Evolutionary conservation across 208 protist species (phyloP), one percentile per base, ranked within the genome.

Genomic region (Leishmania major): DNA sequence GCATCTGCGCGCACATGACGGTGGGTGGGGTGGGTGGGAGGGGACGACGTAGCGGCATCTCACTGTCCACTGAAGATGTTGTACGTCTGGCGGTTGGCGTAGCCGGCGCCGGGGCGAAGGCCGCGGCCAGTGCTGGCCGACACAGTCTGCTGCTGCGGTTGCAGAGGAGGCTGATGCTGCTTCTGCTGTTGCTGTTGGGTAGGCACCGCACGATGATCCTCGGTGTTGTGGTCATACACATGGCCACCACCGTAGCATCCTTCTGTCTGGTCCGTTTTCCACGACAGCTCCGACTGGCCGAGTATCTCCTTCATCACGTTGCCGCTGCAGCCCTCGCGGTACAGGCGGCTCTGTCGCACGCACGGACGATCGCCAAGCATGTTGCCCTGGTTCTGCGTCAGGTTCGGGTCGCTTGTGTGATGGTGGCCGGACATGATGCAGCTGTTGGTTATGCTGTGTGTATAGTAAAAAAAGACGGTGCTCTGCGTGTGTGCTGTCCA

Each of bases 371-470:
- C 90, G 62, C 94, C 94, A 47, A 97, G 87, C 43, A 94, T 75
- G 91, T 97, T 97, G 78, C 92, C 93, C 84, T 96, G 92, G 75
- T 98, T 98, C 82, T 96, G 92, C 19, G 94, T 95, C 55, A 94
- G 84, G 73, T 78, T 84, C 4, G 91, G 89, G 78, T 92, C 90
- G 22, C 74, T 88, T 45, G 89, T 74, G 86, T 96, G 92, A 17
- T 75, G 78, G 84, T 97, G 92, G 47, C 94, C 94, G 31, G 81
- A 84, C 89, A 93, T 93, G 55, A 49, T 84, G 71, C 45, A 28
- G 45, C n/a, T 76, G 49, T 40, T 7, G 17, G 28, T 47, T 57
- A 57, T 40, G 28, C 40, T 59, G 25, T 55, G 71, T 35, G 71
- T 75, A 59, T 13, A 0, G 28, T 2, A 2, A 17, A 25, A 37